A percentile compares a stretch with the other conserved stretches of the same genome.
Conservation (phyloP, 2,329 filamentous ascomycete species). For the Ophiostoma sp. region DNA sequence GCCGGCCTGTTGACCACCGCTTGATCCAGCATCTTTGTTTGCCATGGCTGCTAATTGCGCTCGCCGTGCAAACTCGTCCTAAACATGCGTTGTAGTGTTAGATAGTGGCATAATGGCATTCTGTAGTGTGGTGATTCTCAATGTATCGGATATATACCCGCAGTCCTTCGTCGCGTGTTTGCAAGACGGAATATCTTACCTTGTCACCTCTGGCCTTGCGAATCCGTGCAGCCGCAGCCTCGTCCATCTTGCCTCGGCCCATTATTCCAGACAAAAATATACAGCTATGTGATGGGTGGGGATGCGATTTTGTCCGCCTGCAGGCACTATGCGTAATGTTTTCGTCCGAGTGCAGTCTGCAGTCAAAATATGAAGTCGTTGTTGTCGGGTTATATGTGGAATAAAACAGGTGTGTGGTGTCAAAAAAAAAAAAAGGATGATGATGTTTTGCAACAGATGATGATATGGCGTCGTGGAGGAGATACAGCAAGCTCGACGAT, state of each 20-base stretch:
- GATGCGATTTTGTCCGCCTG: not conserved
- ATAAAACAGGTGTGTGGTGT: not conserved
- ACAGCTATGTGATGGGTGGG: not conserved
- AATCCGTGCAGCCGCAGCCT: conserved; percentile 40
- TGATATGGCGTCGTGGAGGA: not conserved
- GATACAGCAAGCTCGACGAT: not conserved
- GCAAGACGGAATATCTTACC: conserved; percentile 29
- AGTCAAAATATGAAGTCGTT: not conserved
- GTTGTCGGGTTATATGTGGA: not conserved
- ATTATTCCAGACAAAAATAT: conserved; percentile 26
- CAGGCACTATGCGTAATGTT: not conserved
- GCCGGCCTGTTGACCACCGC: conserved; percentile 21
- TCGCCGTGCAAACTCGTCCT: conserved; percentile 38
- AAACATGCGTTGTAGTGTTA: not conserved
- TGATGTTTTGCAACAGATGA: not conserved
- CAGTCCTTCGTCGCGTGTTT: not conserved
- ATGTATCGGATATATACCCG: not conserved
- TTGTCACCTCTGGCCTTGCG: conserved; percentile 39
- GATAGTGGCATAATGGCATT: not conserved
- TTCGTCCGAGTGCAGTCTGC: not conserved
- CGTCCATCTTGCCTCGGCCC: conserved; percentile 41
- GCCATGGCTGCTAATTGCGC: conserved; percentile 36
- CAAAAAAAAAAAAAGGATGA: not conserved
- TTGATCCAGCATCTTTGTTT: conserved; percentile 32
- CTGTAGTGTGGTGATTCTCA: not conserved